A percentile compares a stretch with the other conserved stretches of the same genome.
phyloP scores from a whole-genome alignment of 2,329 filamentous ascomycete species.

The Sclerotinia glacialis region DNA sequence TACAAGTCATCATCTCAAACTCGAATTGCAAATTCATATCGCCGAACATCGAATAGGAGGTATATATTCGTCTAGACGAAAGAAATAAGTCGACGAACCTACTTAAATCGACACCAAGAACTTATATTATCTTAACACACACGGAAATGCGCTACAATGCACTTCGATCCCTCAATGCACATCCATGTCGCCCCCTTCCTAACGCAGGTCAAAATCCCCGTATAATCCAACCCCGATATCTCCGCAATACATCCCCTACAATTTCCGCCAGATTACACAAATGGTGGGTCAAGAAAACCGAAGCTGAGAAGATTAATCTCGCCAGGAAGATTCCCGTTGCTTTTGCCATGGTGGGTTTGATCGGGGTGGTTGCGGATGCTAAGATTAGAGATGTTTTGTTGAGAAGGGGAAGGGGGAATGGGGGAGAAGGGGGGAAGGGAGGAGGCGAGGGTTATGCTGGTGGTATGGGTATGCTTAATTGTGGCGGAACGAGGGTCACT shows the following conservation, averaged over 20 bases:
- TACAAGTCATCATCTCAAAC: not conserved
- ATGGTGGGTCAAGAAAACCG: not conserved
- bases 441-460: conserved; percentile 27
- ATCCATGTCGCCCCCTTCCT: conserved; percentile 4
- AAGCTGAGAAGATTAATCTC: conserved; percentile 44
- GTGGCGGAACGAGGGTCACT: conserved; percentile 73
- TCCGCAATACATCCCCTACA: not conserved
- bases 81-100: not conserved
- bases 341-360: conserved; percentile 81
- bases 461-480: conserved; percentile 51
- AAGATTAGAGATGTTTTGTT: not conserved
- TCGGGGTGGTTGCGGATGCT: conserved; percentile 56
- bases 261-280: not conserved
- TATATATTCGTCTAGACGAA: not conserved
- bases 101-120: no score
- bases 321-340: conserved; percentile 95
- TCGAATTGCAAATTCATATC: not conserved
- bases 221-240: not conserved
- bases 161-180: not conserved
- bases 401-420: not conserved
- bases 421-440: conserved; percentile 16
- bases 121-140: not conserved
- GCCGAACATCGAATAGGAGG: not conserved
- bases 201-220: not conserved
- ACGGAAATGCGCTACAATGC: conserved; percentile 1